Conservation (phyloP, 202 grass and related monocot genomes). For the Cymbopogon flexuosus region DNA sequence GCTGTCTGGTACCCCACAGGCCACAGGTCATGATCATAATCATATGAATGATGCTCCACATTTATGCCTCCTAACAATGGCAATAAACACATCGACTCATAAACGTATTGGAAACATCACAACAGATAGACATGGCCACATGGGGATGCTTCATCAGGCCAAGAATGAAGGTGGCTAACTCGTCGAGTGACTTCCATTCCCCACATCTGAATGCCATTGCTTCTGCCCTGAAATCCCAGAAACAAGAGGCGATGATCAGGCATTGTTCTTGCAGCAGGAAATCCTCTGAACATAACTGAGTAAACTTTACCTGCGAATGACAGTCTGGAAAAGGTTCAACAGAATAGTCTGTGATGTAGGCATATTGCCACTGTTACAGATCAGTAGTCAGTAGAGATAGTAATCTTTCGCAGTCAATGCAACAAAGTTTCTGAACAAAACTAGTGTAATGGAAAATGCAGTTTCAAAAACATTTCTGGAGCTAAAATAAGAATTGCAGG, state of each 20-base stretch:
- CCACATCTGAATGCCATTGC: background rate
- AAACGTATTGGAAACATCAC: too few relatives aligned
- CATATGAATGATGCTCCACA: too few relatives aligned
- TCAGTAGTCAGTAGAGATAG: background rate
- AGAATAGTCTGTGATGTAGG: background rate
- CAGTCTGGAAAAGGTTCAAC: background rate
- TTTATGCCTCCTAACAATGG: too few relatives aligned
- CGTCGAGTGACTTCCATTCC: background rate
- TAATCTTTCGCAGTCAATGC: background rate
- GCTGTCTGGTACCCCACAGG: too few relatives aligned
- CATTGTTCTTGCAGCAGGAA: background rate
- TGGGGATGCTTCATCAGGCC: too few relatives aligned
- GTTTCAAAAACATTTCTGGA: background rate
- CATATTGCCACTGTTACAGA: background rate
- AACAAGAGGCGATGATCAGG: background rate
- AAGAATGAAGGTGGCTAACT: too few relatives aligned
- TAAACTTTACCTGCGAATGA: background rate
- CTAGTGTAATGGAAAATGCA: background rate
- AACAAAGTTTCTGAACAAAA: background rate
- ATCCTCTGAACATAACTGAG: background rate
- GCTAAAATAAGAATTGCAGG: background rate
- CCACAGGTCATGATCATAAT: too few relatives aligned
- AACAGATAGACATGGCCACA: background rate
- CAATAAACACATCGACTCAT: background rate
- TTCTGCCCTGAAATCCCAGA: background rate